Evolutionary conservation across 2,329 filamentous ascomycete species (phyloP).

Genomic region (Beauveria australis): DNA sequence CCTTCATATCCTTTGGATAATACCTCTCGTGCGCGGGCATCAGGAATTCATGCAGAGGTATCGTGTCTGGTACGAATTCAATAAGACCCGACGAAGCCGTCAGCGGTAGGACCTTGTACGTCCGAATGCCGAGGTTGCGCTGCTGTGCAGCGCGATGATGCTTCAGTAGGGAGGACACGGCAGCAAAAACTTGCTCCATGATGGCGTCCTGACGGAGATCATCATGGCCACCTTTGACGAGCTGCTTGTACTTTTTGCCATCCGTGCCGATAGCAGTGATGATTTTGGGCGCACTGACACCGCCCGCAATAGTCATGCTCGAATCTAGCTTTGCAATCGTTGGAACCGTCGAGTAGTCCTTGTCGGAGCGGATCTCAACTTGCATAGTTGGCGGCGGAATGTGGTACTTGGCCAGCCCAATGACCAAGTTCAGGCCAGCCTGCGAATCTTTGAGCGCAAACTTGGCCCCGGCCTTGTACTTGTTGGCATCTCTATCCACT

Average conservation of each 20-base stretch:
- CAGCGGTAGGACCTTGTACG: slow-evolving; percentile 92
- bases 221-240: slow-evolving; percentile 93
- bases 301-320: slow-evolving; percentile 76
- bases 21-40: slow-evolving; percentile 85
- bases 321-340: slow-evolving; percentile 64
- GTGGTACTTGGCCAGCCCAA: slow-evolving; percentile 52
- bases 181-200: slow-evolving; percentile 99
- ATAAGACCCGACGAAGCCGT: slow-evolving; percentile 83
- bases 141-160: slow-evolving; percentile 81
- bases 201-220: slow-evolving; percentile 94
- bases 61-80: slow-evolving; percentile 91
- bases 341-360: slow-evolving; percentile 70
- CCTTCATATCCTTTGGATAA: slow-evolving; percentile 74
- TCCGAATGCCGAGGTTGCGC: slow-evolving; percentile 80
- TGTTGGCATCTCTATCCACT: slow-evolving; percentile 52
- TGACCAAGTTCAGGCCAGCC: slow-evolving; percentile 55
- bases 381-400: slow-evolving; percentile 88
- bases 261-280: slow-evolving; percentile 73
- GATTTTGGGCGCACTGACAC: slow-evolving; percentile 89
- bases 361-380: slow-evolving; percentile 63
- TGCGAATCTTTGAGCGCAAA: slow-evolving; percentile 55
- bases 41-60: slow-evolving; percentile 84
- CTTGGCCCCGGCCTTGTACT: slow-evolving; percentile 61
- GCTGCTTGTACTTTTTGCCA: slow-evolving; percentile 74
- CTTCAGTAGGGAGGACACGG: slow-evolving; percentile 83